Evolutionary conservation across 768 basidiomycete species (phyloP).

Genomic region (Collybia sordida): DNA sequence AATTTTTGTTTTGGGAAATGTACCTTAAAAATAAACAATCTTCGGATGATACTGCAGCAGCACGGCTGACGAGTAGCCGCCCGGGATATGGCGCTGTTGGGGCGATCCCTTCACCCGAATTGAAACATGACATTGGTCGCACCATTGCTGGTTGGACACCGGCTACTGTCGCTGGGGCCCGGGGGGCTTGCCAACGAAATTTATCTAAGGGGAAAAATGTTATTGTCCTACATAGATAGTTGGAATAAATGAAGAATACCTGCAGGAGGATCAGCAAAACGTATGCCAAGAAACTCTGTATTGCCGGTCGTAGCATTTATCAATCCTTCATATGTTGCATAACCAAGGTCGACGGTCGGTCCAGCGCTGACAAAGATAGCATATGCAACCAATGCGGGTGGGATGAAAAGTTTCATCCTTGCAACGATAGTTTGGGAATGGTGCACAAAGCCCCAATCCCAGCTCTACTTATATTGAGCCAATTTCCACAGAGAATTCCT

Average conservation of each 20-base stretch:
- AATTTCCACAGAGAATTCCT: no score
- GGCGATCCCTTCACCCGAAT: slow-evolving; percentile 23
- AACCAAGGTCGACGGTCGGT: slow-evolving; percentile 41
- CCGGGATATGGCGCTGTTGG: slow-evolving; percentile 30
- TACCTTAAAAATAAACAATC: slow-evolving; percentile 44
- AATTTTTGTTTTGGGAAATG: not conserved
- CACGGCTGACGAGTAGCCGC: not conserved
- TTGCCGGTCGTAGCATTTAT: slow-evolving; percentile 31
- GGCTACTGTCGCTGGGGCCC: slow-evolving; percentile 20
- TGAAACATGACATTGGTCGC: slow-evolving; percentile 31
- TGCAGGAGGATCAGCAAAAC: slow-evolving; percentile 50
- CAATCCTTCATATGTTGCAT: slow-evolving; percentile 42
- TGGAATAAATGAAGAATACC: slow-evolving; percentile 23
- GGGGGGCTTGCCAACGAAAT: slow-evolving; percentile 34
- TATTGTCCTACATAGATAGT: not conserved
- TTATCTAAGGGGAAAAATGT: slow-evolving; percentile 17
- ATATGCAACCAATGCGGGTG: not conserved
- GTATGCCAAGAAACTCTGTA: slow-evolving; percentile 39
- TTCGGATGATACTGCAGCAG: slow-evolving; percentile 21
- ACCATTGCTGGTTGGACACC: slow-evolving; percentile 31
- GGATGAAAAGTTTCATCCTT: not conserved
- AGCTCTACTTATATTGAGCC: no score
- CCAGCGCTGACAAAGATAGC: slow-evolving; percentile 5
- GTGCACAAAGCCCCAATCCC: no score
- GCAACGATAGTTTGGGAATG: no score